Conservation (phyloP, 257 asterid species). For the Linaria vulgaris region DNA sequence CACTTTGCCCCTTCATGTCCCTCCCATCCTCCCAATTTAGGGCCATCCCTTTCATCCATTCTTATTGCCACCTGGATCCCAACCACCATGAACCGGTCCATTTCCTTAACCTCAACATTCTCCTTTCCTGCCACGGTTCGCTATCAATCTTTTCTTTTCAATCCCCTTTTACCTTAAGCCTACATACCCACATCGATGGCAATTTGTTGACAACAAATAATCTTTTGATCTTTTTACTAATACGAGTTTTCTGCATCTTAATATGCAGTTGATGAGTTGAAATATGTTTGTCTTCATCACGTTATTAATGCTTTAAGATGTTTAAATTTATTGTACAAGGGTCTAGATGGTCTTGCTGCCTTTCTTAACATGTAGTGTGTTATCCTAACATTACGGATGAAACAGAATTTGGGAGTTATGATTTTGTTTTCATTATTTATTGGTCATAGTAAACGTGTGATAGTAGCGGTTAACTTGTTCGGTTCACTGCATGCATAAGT, state of each 20-base stretch:
- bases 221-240: neutral
- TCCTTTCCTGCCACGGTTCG: too few relatives aligned
- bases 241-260: neutral
- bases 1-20: too few relatives aligned
- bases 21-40: neutral
- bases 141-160: too few relatives aligned
- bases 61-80: conserved; percentile 1
- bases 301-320: too few relatives aligned
- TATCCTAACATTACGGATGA: neutral
- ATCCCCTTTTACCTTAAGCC: neutral
- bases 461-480: conserved; percentile 12
- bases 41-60: neutral
- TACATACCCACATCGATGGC: too few relatives aligned
- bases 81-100: neutral
- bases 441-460: neutral
- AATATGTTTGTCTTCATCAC: neutral
- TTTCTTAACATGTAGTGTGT: neutral
- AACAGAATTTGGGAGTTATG: neutral
- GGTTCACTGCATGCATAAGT: conserved; percentile 8
- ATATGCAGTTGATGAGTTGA: neutral
- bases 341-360: conserved; percentile 1
- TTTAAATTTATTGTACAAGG: neutral
- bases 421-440: conserved; percentile 11
- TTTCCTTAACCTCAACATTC: neutral
- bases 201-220: too few relatives aligned